Evolutionary conservation across 352 stramenopile species (phyloP).

Genomic region (Globisporangium viniferum): DNA sequence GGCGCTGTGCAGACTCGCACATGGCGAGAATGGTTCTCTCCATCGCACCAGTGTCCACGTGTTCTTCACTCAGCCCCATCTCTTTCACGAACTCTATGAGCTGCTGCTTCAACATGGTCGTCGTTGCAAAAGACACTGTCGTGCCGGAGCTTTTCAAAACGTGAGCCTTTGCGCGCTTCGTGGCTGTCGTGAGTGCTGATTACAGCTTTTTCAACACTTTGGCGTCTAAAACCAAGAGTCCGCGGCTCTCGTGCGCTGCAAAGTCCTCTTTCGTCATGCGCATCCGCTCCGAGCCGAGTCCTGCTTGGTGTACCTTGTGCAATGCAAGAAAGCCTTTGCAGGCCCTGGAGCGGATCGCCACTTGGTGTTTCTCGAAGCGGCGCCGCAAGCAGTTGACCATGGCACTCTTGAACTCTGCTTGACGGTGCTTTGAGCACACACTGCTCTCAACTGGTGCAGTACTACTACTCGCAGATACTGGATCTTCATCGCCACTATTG

Average conservation of each 20-base stretch:
- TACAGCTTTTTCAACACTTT: slow-evolving; percentile 32
- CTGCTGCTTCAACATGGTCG: slow-evolving; percentile 19
- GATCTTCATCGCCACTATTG: not conserved
- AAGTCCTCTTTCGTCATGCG: slow-evolving; percentile 54
- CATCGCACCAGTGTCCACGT: not conserved
- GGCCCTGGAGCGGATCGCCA: slow-evolving; percentile 22
- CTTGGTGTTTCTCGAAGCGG: slow-evolving; percentile 46
- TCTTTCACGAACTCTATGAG: slow-evolving; percentile 31
- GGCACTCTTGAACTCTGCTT: slow-evolving; percentile 1
- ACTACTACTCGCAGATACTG: not conserved
- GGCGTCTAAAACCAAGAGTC: slow-evolving; percentile 39
- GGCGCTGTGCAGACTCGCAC: slow-evolving; percentile 7
- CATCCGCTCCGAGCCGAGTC: slow-evolving; percentile 38
- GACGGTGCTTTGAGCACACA: not conserved
- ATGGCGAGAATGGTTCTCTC: not conserved
- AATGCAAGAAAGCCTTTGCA: slow-evolving; percentile 5
- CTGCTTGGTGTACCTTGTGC: not conserved
- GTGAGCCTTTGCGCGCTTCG: slow-evolving; percentile 10
- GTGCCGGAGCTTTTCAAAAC: slow-evolving; percentile 5
- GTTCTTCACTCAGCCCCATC: slow-evolving; percentile 16
- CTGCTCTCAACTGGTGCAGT: not conserved
- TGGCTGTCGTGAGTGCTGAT: slow-evolving; percentile 20
- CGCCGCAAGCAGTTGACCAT: slow-evolving; percentile 15
- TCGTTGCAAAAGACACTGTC: slow-evolving; percentile 1
- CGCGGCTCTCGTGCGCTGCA: slow-evolving; percentile 33